Conservation (phyloP, 2,329 filamentous ascomycete species). For the Pyrenochaeta sp. region DNA sequence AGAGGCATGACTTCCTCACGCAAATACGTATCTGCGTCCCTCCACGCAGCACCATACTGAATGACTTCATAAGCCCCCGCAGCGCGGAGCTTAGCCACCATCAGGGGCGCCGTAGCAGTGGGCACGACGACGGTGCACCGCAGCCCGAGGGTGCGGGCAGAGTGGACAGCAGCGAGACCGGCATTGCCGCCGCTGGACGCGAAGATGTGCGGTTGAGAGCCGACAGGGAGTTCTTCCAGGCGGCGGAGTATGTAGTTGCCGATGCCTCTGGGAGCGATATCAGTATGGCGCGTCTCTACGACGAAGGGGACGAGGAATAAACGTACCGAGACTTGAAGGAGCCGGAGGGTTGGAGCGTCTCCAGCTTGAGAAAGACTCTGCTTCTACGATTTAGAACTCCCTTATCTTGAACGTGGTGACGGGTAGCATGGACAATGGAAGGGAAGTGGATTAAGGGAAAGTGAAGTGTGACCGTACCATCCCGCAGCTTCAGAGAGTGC, state of each 20-base stretch:
- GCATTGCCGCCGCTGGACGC: constrained; percentile 84
- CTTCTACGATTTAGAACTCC: constrained; percentile 57
- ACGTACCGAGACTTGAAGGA: constrained; percentile 77
- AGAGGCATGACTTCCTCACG: constrained; percentile 62
- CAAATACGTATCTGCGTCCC: constrained; percentile 73
- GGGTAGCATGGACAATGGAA: neutral
- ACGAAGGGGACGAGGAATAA: neutral
- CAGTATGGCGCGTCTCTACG: constrained; percentile 7
- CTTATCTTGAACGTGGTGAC: constrained; percentile 20
- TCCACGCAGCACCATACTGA: constrained; percentile 72
- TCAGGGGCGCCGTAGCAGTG: constrained; percentile 67
- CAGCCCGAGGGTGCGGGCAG: constrained; percentile 68
- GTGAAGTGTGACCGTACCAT: constrained; percentile 64
- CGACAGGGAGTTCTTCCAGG: constrained; percentile 48
- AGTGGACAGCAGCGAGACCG: constrained; percentile 79
- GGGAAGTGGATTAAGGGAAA: constrained; percentile 1
- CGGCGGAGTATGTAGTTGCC: constrained; percentile 71
- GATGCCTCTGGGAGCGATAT: constrained; percentile 60
- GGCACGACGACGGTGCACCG: constrained; percentile 81
- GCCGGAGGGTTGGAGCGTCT: constrained; percentile 82
- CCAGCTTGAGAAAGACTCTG: constrained; percentile 84
- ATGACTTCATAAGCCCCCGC: constrained; percentile 73
- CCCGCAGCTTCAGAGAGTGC: constrained; percentile 73
- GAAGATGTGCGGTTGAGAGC: constrained; percentile 70
- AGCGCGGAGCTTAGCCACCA: constrained; percentile 73